Evolutionary conservation across 352 stramenopile species (phyloP).

Genomic region (Paralagenidium karlingii): DNA sequence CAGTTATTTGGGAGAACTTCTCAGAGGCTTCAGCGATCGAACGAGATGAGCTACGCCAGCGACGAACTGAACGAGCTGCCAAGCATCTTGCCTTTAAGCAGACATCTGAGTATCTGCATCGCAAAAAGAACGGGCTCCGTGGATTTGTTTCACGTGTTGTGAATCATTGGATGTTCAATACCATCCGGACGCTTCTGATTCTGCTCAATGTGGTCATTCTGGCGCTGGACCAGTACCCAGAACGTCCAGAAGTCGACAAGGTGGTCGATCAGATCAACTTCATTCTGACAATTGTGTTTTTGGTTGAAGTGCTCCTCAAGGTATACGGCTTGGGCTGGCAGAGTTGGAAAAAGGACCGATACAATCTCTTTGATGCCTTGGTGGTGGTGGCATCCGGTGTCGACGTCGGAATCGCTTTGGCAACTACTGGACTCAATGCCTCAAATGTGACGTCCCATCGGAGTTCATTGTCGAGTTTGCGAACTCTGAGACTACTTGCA

Average conservation of each 20-base stretch:
- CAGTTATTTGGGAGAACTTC: slow-evolving; percentile 83
- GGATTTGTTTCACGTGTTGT: slow-evolving; percentile 14
- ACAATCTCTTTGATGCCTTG: slow-evolving; percentile 73
- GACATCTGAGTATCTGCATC: no score
- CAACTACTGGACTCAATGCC: slow-evolving; percentile 27
- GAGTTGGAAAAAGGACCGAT: slow-evolving; percentile 37
- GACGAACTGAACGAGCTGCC: no score
- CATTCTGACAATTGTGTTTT: slow-evolving; percentile 30
- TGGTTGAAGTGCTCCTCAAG: slow-evolving; percentile 51
- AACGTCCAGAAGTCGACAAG: slow-evolving; percentile 18
- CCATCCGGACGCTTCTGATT: slow-evolving; percentile 43
- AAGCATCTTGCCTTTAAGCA: no score
- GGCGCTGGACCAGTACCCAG: slow-evolving; percentile 66
- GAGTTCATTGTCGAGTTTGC: slow-evolving; percentile 72
- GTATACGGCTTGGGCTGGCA: slow-evolving; percentile 44
- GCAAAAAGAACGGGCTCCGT: no score
- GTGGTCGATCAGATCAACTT: slow-evolving; percentile 56
- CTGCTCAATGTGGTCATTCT: slow-evolving; percentile 78
- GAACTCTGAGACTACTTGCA: slow-evolving; percentile 76
- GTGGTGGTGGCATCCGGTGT: slow-evolving; percentile 27
- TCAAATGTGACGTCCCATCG: no score
- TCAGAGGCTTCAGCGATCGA: slow-evolving; percentile 42
- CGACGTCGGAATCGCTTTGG: slow-evolving; percentile 28
- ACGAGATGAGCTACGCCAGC: no score
- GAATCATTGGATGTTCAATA: slow-evolving; percentile 39